Conservation (phyloP, 331 rosid species). For the Acacia concinna region DNA sequence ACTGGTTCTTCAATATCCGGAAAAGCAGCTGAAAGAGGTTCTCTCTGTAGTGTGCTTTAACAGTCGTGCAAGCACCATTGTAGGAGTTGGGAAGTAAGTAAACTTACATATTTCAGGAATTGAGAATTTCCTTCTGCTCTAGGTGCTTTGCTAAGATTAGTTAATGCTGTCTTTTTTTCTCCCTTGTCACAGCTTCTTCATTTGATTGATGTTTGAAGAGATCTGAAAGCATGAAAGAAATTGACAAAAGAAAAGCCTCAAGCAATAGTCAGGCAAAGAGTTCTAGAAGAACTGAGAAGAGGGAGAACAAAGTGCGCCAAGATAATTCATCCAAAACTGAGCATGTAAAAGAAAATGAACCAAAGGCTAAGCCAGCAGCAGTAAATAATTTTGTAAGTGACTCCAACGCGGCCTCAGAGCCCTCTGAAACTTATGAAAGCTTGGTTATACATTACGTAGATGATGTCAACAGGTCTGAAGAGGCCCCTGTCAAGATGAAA, state of each 20-base stretch:
- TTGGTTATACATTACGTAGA: slow-evolving; percentile 60
- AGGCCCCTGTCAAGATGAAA: slow-evolving; percentile 44
- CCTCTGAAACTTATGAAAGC: slow-evolving; percentile 58
- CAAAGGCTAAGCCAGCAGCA: slow-evolving; percentile 41
- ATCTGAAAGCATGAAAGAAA: slow-evolving; percentile 68
- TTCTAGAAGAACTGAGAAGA: slow-evolving; percentile 48
- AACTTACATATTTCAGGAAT: slow-evolving; percentile 22
- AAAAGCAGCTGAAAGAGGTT: slow-evolving; percentile 19
- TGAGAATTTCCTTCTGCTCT: slow-evolving; percentile 8
- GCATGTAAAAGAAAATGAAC: slow-evolving; percentile 55
- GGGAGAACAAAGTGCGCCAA: slow-evolving; percentile 54
- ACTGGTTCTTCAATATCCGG: slow-evolving; percentile 14
- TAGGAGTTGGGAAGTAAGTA: slow-evolving; percentile 38
- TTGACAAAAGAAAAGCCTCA: slow-evolving; percentile 61
- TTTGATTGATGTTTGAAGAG: slow-evolving; percentile 41
- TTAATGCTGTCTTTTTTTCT: slow-evolving; percentile 35
- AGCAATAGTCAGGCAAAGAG: slow-evolving; percentile 59
- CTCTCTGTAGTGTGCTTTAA: slow-evolving; percentile 1
- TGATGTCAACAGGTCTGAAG: slow-evolving; percentile 71
- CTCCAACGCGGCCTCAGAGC: slow-evolving; percentile 50
- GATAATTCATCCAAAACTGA: slow-evolving; percentile 50
- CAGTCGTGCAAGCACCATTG: slow-evolving; percentile 18
- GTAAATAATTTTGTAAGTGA: slow-evolving; percentile 45
- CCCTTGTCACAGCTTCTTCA: slow-evolving; percentile 34
- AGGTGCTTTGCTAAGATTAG: slow-evolving; percentile 24